Percentiles rank a stretch among this genome's conserved stretches.
Evolutionary conservation across 129 eudicot genomes (phyloP).

Genomic region (Flaveria robusta): DNA sequence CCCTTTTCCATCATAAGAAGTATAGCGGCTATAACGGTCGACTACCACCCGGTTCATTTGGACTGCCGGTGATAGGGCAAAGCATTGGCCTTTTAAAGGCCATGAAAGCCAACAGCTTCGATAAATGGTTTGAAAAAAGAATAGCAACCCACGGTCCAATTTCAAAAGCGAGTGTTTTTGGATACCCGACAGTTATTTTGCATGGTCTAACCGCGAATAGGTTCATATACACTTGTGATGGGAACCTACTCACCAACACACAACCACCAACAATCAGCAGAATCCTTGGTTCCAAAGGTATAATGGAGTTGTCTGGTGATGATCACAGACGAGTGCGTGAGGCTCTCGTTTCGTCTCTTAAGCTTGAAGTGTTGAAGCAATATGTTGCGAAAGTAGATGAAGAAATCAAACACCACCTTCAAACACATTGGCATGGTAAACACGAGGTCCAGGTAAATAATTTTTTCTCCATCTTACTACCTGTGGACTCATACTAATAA

Average conservation of each 20-base stretch:
- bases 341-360: conserved; percentile 37
- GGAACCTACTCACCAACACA: conserved; percentile 19
- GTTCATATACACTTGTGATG: conserved; percentile 37
- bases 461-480: not conserved
- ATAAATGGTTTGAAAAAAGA: conserved; percentile 37
- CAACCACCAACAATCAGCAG: conserved; percentile 33
- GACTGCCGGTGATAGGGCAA: conserved; percentile 43
- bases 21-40: not conserved
- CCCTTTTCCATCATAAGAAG: conserved; percentile 20
- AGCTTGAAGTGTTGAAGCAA: conserved; percentile 43
- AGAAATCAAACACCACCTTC: conserved; percentile 40
- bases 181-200: conserved; percentile 32
- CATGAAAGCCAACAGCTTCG: conserved; percentile 29
- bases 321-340: conserved; percentile 46
- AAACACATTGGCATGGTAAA: conserved; percentile 32
- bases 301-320: conserved; percentile 30
- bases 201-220: conserved; percentile 41
- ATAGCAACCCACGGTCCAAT: conserved; percentile 36
- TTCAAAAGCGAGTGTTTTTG: conserved; percentile 36
- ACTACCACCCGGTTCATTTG: conserved; percentile 42
- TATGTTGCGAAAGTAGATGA: conserved; percentile 42
- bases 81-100: conserved; percentile 33
- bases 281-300: conserved; percentile 32
- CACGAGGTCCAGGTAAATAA: conserved; percentile 31
- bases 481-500: no score